Base-by-base conservation (phyloP, 2,329 filamentous ascomycete species). In the Zymoseptoria crescenta region DNA sequence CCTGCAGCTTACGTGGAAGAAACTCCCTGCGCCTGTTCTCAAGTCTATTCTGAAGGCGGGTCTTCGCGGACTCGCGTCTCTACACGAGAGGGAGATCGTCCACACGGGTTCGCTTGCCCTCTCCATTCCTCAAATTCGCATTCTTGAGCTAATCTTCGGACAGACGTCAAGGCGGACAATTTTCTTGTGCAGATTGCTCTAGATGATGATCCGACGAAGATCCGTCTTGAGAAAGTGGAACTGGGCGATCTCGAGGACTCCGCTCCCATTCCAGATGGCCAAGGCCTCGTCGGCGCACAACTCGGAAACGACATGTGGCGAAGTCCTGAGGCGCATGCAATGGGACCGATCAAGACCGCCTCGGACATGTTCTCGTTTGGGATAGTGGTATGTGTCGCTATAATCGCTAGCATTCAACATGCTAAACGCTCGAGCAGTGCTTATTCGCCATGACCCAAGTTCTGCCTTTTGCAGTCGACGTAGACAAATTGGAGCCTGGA, bases 401-500 rank as follows among this genome's bases (percentile, higher is more conserved):
- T 19, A 21, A 51, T 21, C n/a, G 13, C 49, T 27, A 13, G n/a
- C 49, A 51, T 24, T 4, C n/a, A 27, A 21, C 49, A 24, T 8
- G 10, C 49, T 51, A 19, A 51, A n/a, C 3, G 13, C 20, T 27
- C 49, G 20, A 21, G 49, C 24, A 51, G 49, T 51, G 49, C 24
- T 21, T 51, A 4, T 51, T 21, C 24, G 49, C 49, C 20, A 51
- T 51, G 49, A 51, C 49, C 19, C 49, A 51, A 19, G 24, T 51
- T n/a, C 49, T 51, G 24, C 49, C 49, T 13, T 51, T 51, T 27
- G 49, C 19, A 51, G 70, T 74, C 56, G 52, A 54, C 27, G 68
- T 73, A 53, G 65, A 72, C 35, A 68, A 74, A 64, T 59, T 74
- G 64, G 55, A 69, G 62, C 61, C 73, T 66, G 60, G 71, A 66